Percentiles rank a stretch among this genome's conserved stretches.
phyloP scores from a whole-genome alignment of 495 filamentous ascomycete genomes.

The Aspergillus avenaceus region DNA sequence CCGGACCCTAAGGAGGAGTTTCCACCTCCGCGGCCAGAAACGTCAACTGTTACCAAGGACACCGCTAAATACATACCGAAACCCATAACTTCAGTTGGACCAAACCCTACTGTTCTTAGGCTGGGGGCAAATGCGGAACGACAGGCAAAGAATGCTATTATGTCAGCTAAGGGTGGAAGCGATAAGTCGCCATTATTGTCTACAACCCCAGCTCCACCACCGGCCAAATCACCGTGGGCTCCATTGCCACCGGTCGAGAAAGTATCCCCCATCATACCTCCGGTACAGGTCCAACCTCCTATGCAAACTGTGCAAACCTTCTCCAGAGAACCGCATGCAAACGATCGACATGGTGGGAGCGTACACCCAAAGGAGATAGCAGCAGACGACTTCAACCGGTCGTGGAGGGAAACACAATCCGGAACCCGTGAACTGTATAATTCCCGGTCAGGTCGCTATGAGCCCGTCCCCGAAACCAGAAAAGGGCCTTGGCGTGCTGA shows the following conservation, averaged over 20 bases:
- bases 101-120: slow-evolving; percentile 51
- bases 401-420: slow-evolving; percentile 69
- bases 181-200: slow-evolving; percentile 77
- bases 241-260: slow-evolving; percentile 78
- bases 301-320: slow-evolving; percentile 23
- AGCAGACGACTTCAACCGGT: slow-evolving; percentile 88
- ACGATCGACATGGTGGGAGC: slow-evolving; percentile 28
- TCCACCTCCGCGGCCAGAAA: slow-evolving; percentile 9
- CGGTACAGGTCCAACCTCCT: slow-evolving; percentile 30
- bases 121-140: slow-evolving; percentile 48
- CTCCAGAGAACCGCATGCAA: slow-evolving; percentile 28
- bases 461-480: slow-evolving; percentile 76
- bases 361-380: slow-evolving; percentile 75
- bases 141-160: slow-evolving; percentile 49
- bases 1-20: slow-evolving; percentile 27
- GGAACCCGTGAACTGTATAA: slow-evolving; percentile 79
- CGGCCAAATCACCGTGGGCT: slow-evolving; percentile 89
- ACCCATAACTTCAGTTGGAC: slow-evolving; percentile 44
- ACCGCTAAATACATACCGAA: slow-evolving; percentile 36
- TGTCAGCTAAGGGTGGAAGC: slow-evolving; percentile 60
- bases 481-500: slow-evolving; percentile 67
- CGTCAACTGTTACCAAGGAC: slow-evolving; percentile 23
- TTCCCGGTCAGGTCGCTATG: slow-evolving; percentile 89
- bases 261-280: slow-evolving; percentile 60
- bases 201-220: slow-evolving; percentile 70